Evolutionary conservation across 2,329 filamentous ascomycete species (phyloP).

Genomic region (Neopestalotiopsis clavispora): DNA sequence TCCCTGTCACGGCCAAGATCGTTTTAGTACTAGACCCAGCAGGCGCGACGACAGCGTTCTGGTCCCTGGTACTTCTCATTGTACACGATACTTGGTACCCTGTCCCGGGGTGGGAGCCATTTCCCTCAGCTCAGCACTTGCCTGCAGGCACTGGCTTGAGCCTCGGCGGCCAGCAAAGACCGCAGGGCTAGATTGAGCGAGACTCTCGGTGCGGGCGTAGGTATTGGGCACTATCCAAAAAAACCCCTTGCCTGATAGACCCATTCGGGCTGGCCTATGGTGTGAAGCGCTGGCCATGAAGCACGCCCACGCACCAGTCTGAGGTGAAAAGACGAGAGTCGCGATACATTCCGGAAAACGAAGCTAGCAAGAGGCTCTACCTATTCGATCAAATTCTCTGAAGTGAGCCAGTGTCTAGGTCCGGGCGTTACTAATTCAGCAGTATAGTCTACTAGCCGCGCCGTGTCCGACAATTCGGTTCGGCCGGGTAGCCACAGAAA

Average conservation of each 20-base stretch:
- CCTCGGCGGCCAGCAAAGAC: background rate
- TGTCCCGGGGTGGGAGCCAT: background rate
- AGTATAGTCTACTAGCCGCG: background rate
- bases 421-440: background rate
- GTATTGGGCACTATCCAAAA: background rate
- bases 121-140: background rate
- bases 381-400: background rate
- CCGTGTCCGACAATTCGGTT: background rate
- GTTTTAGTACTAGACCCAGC: background rate
- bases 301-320: background rate
- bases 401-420: background rate
- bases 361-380: background rate
- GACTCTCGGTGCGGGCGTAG: background rate
- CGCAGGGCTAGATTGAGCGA: conserved; percentile 3
- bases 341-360: background rate
- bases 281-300: background rate
- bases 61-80: conserved; percentile 10
- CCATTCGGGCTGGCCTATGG: background rate
- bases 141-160: conserved; percentile 6
- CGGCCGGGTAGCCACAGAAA: conserved; percentile 1
- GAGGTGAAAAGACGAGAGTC: background rate
- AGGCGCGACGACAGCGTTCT: conserved; percentile 5
- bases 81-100: conserved; percentile 21
- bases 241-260: background rate
- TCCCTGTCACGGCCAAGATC: conserved; percentile 3